Percentiles rank a stretch among this genome's conserved stretches.
phyloP scores from a whole-genome alignment of 192 early-diverging fungal species.

The Pilobolus umbonatus region DNA sequence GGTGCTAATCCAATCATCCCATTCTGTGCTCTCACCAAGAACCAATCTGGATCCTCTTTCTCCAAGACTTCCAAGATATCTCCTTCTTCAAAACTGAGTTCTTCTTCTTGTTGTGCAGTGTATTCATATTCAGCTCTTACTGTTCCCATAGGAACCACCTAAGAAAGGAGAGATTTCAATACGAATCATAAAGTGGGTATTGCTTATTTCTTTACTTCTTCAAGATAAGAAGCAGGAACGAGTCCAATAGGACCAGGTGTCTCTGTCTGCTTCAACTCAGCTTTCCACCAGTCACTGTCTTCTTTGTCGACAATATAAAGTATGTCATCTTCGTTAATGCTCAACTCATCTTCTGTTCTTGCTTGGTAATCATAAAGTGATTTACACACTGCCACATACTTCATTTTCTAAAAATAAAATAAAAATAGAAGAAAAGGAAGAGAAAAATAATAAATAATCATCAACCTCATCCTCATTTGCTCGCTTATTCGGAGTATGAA shows the following conservation, averaged over 20 bases:
- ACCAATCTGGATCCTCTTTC: slow-evolving; percentile 90
- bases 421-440: slow-evolving; percentile 2
- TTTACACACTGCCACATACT: slow-evolving; percentile 52
- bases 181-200: not conserved
- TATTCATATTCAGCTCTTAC: slow-evolving; percentile 79
- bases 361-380: slow-evolving; percentile 92
- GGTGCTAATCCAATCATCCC: slow-evolving; percentile 80
- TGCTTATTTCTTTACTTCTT: slow-evolving; percentile 48
- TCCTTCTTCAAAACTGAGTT: slow-evolving; percentile 74
- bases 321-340: slow-evolving; percentile 81
- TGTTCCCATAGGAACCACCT: slow-evolving; percentile 54
- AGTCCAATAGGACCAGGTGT: slow-evolving; percentile 62
- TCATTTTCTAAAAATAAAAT: slow-evolving; percentile 22
- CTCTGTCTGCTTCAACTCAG: slow-evolving; percentile 62
- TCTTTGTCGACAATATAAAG: slow-evolving; percentile 81
- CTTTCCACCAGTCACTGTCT: slow-evolving; percentile 91
- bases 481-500: not conserved
- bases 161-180: slow-evolving; percentile 3
- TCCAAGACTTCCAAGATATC: slow-evolving; percentile 74
- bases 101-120: slow-evolving; percentile 76
- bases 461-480: not conserved
- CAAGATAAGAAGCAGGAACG: slow-evolving; percentile 90
- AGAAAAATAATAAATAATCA: not conserved
- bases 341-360: slow-evolving; percentile 77
- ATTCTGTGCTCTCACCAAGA: slow-evolving; percentile 67